Conservation (phyloP, 768 basidiomycete species). For the Suillus placidus region DNA sequence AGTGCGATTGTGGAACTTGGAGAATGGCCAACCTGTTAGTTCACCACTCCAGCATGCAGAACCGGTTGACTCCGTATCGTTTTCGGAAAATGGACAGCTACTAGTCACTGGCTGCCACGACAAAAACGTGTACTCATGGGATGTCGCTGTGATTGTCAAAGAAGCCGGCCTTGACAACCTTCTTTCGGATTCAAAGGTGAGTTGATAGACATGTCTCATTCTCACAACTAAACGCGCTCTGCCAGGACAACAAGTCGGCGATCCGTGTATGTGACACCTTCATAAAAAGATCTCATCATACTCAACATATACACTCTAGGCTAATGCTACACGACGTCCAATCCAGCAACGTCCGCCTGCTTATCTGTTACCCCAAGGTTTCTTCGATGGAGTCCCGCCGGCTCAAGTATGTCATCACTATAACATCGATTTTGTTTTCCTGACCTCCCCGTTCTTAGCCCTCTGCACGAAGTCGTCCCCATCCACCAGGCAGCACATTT, state of each 20-base stretch:
- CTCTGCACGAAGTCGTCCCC: too few species aligned
- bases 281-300: neutral
- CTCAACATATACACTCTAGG: neutral
- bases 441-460: too few species aligned
- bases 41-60: neutral
- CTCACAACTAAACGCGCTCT: neutral
- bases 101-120: neutral
- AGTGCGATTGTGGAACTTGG: neutral
- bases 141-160: neutral
- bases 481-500: too few species aligned
- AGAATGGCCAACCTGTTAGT: neutral
- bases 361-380: too few species aligned
- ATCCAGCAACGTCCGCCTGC: too few species aligned
- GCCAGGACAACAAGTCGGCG: neutral
- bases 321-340: too few species aligned
- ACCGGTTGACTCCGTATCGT: accelerated
- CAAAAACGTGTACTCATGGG: neutral
- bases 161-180: neutral
- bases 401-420: too few species aligned
- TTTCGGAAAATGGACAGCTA: neutral
- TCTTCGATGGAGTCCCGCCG: too few species aligned
- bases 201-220: neutral
- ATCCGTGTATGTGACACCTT: neutral
- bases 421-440: too few species aligned
- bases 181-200: neutral